Evolutionary conservation across 78 protist species (phyloP).

Genomic region (Protostelium mycophagum): DNA sequence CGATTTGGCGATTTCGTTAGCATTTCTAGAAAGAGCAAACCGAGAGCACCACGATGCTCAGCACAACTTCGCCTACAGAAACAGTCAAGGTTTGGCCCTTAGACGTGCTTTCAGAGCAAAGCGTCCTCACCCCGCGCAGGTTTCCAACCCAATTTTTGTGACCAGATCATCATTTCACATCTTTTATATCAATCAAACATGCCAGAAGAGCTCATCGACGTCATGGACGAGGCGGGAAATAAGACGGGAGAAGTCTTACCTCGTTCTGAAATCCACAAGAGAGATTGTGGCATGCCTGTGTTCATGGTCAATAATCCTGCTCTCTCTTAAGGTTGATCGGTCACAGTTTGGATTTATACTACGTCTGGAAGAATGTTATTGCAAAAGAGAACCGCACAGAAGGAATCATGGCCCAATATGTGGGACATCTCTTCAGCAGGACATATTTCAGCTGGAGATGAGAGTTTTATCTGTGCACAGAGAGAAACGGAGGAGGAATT

Average conservation of each 20-base stretch:
- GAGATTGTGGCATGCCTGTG: background rate
- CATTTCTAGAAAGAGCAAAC: too few species aligned
- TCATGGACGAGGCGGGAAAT: background rate
- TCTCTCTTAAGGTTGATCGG: too few species aligned
- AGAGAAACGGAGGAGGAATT: background rate
- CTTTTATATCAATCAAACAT: too few species aligned
- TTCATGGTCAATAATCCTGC: background rate
- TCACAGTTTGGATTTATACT: background rate
- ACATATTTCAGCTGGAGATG: background rate
- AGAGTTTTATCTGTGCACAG: background rate
- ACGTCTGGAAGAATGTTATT: background rate
- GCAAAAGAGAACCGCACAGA: background rate
- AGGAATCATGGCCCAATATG: background rate
- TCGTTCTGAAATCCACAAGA: background rate
- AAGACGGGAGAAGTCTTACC: background rate
- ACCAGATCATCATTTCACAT: too few species aligned
- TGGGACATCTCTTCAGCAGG: background rate
- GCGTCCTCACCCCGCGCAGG: too few species aligned
- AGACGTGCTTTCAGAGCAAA: too few species aligned
- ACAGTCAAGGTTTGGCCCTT: too few species aligned
- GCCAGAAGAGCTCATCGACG: background rate
- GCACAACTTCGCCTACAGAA: too few species aligned
- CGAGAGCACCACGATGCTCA: too few species aligned
- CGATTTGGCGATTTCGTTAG: too few species aligned
- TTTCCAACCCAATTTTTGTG: too few species aligned